These are phyloP conservation scores for Tetracladium setigerum DNA, from an alignment of 495 filamentous ascomycete species.

Conservation along the genomic window DNA sequence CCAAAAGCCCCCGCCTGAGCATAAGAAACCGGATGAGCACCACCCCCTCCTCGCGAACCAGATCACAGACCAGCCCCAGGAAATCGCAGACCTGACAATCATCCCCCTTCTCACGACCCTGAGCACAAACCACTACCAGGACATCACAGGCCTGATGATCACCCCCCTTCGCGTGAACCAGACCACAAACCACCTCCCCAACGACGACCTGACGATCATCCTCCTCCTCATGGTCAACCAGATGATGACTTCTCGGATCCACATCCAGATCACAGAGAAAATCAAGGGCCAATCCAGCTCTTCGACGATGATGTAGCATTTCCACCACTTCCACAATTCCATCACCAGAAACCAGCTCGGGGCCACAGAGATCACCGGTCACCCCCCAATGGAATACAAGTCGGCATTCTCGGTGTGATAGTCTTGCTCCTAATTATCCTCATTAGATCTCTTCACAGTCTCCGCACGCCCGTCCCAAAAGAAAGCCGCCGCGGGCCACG, in stretches of 20 bases:
- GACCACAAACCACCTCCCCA: neutral
- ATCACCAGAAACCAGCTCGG: neutral
- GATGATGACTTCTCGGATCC: neutral
- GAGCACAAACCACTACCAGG: neutral
- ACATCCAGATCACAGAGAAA: constrained; percentile 6
- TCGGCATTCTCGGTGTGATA: constrained; percentile 1
- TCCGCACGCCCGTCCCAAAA: constrained; percentile 21
- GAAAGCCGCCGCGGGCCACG: constrained; percentile 32
- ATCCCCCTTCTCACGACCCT: neutral
- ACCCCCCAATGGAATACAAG: neutral
- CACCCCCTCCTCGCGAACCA: neutral
- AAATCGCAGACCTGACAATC: too few relatives aligned
- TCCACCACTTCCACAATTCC: constrained; percentile 20
- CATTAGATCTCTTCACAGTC: constrained; percentile 24
- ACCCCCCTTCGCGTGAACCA: constrained; percentile 3
- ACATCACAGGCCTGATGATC: neutral
- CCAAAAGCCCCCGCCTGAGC: neutral
- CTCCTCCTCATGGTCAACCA: neutral
- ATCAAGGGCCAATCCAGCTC: constrained; percentile 9
- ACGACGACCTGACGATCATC: neutral
- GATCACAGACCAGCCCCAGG: neutral
- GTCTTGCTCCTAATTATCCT: constrained; percentile 27
- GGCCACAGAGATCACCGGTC: neutral
- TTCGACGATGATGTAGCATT: neutral
- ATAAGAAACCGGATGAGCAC: neutral